Evolutionary conservation across 148 eudicot species (phyloP).

Genomic region (Simmondsia chinensis): DNA sequence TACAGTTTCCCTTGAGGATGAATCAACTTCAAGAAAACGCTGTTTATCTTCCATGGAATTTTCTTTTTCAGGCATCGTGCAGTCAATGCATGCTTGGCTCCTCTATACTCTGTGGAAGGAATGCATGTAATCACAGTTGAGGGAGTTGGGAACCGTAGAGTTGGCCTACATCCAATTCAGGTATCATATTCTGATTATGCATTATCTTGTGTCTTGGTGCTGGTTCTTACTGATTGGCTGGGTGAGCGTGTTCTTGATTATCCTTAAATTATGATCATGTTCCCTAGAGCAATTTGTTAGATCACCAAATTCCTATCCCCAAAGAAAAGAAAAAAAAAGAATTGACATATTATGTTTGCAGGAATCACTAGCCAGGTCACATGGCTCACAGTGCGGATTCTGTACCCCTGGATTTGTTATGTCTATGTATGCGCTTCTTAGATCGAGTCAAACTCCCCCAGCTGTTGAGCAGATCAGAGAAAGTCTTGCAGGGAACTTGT

Average conservation of each 20-base stretch:
- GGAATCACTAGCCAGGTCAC: slow-evolving; percentile 81
- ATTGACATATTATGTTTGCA: slow-evolving; percentile 20
- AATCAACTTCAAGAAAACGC: background rate
- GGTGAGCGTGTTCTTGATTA: no score
- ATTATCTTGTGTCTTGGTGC: background rate
- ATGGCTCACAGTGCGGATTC: slow-evolving; percentile 99
- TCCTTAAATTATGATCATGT: no score
- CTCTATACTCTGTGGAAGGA: slow-evolving; percentile 89
- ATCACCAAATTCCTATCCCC: no score
- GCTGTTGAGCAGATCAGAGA: slow-evolving; percentile 88
- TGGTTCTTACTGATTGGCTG: background rate
- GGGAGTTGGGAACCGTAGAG: slow-evolving; percentile 75
- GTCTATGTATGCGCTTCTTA: slow-evolving; percentile 95
- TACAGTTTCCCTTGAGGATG: background rate
- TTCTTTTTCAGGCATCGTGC: slow-evolving; percentile 59
- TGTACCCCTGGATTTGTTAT: slow-evolving; percentile 99
- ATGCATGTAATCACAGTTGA: slow-evolving; percentile 99
- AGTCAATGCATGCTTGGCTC: slow-evolving; percentile 92
- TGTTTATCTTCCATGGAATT: background rate
- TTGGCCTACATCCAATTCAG: slow-evolving; percentile 97
- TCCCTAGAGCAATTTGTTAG: no score
- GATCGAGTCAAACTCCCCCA: slow-evolving; percentile 70
- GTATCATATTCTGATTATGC: slow-evolving; percentile 19
- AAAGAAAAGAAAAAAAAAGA: background rate
- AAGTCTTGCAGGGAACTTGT: slow-evolving; percentile 94